Base-by-base conservation (phyloP, 2,329 filamentous ascomycete genomes). In the Capronia coronata region DNA sequence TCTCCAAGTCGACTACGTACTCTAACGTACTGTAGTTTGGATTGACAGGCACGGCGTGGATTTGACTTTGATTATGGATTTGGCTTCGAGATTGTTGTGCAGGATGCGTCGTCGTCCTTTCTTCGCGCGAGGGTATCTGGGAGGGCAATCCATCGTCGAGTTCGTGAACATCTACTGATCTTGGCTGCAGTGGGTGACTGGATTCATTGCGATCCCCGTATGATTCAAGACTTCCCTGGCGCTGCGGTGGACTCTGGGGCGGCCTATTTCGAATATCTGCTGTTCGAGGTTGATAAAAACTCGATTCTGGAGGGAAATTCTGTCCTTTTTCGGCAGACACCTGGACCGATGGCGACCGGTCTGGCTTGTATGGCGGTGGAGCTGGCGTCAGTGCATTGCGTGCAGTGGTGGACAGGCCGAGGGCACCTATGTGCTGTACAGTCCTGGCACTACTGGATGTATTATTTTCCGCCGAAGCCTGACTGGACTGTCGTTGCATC, bases 21-120 rank as follows among this genome's bases (percentile, higher is more conserved):
- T 56, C 54, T 23, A 54, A 29, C 23, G 54, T 56, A 23, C 45
- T 51, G 39, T 54, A 54, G 9, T 54, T 43, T 6, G 48, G 54
- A 18, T 56, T 56, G n/a, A 54, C 6, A 9, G 51, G 51, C 18
- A 51, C 41, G 2, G 11, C 21, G 14, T 45, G n/a, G 46, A 10
- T 38, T 27, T 23, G 45, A 43, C 19, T 22, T 38, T 3, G 14
- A 21, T 40, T 21, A 25, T n/a, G 29, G 38, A 6, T 30, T 32
- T 18, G 8, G 18, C 2, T 38, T 22, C 14, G 16, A 32, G 1
- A 30, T 23, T 35, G n/a, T n/a, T n/a, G n/a, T n/a, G n/a, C n/a
- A n/a, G n/a, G n/a, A n/a, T n/a, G n/a, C n/a, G n/a, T n/a, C n/a
- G n/a, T n/a, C n/a, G n/a, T n/a, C n/a, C 9, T 27, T 6, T 37